Conservation (phyloP, 495 filamentous ascomycete genomes). For the Penicillium malachiteum region DNA sequence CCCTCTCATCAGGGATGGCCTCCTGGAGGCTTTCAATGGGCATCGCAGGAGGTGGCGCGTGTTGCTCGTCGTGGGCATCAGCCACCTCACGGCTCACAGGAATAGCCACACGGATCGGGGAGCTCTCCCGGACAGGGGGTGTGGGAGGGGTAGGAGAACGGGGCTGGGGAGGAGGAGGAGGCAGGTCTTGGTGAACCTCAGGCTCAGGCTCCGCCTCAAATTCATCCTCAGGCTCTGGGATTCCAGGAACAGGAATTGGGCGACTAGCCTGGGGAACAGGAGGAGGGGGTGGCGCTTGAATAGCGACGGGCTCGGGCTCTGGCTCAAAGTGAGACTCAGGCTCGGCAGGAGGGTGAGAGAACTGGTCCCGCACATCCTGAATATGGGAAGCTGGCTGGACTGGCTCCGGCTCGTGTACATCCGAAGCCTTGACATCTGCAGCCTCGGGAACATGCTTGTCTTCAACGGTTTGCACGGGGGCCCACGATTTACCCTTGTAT, state of each 20-base stretch:
- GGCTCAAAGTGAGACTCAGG: too few species aligned
- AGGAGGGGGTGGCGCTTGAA: slow-evolving; percentile 17
- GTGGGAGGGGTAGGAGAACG: slow-evolving; percentile 62
- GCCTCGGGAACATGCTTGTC: slow-evolving; percentile 63
- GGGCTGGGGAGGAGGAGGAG: slow-evolving; percentile 56
- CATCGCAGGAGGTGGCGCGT: slow-evolving; percentile 50
- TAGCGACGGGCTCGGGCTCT: slow-evolving; percentile 45
- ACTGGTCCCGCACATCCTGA: slow-evolving; percentile 70
- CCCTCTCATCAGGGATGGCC: slow-evolving; percentile 59
- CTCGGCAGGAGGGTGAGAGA: slow-evolving; percentile 65
- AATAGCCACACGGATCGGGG: slow-evolving; percentile 84
- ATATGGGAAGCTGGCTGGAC: slow-evolving; percentile 59
- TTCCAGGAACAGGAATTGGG: slow-evolving; percentile 70
- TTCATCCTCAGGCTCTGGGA: slow-evolving; percentile 49
- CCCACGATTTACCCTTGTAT: slow-evolving; percentile 86
- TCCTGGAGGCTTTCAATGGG: slow-evolving; percentile 58
- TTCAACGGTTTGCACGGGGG: slow-evolving; percentile 68
- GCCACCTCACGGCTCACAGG: slow-evolving; percentile 68
- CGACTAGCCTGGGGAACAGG: slow-evolving; percentile 37
- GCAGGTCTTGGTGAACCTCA: slow-evolving; percentile 43
- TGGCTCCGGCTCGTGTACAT: slow-evolving; percentile 45
- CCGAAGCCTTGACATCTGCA: slow-evolving; percentile 54
- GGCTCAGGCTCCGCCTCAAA: slow-evolving; percentile 31
- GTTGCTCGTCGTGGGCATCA: slow-evolving; percentile 51
- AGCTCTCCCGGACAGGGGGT: slow-evolving; percentile 54